Base-by-base conservation (phyloP, 2,329 filamentous ascomycete species). In the Aspergillus fructus region DNA sequence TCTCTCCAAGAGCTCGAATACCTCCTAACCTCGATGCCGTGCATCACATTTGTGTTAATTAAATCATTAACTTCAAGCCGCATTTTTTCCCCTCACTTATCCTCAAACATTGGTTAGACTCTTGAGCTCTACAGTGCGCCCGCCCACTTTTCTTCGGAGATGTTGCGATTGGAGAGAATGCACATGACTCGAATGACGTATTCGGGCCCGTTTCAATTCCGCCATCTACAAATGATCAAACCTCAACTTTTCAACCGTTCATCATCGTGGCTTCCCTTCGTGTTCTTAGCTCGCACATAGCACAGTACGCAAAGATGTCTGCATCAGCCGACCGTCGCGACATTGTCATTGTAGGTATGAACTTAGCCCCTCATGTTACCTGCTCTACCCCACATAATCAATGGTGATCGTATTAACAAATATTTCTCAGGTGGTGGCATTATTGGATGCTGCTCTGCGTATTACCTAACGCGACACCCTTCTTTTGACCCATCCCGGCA, bases 371-470 rank as follows among this genome's bases (percentile, higher is more conserved):
- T 48, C 34, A 37, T 37, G 27, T n/a, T 34, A 9, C 42, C 49
- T 21, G 21, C 12, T 21, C 23, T 64, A 64, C 68, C 69, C 69
- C 67, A 64, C 66, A 60, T 55, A 37, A 4, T 47, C n/a, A 41
- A 45, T 49, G 59, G 30, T 13, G 41, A 13, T 33, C 9, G 40
- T 45, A 51, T 60, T 66, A 47, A 66, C 59, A 51, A 40, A 7
- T 55, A 41, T 45, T 19, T 30, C 19, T 23, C 51, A 91, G 92
- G 93, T 65, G 93, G 92, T 65, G 93, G 93, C 66, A 92, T 97
- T 62, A 96, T 97, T 67, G 94, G 94, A 68, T 89, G 87, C 72
- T 94, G 91, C 49, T 92, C 90, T 5, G 93, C 93, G 57, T 97
- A 97, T 75, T 97, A 88, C 70, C 81, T 97, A 43, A 94, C 92